phyloP scores from a whole-genome alignment of 495 filamentous ascomycete species.

The Friedmanniomyces simplex region DNA sequence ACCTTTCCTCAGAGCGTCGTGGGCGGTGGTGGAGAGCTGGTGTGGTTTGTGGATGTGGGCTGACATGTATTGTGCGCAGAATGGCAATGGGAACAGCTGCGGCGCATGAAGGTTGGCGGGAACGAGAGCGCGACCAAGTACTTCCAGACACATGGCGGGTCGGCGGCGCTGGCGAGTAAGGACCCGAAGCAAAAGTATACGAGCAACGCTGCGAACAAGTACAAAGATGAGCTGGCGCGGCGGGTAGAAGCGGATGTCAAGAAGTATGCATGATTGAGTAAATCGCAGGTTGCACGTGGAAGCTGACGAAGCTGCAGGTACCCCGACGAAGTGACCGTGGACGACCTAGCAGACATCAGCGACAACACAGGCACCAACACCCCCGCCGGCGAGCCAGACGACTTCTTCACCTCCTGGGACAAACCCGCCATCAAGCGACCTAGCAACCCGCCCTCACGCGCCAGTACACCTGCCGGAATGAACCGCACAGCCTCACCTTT shows the following conservation, averaged over 20 bases:
- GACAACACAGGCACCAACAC: conserved; percentile 55
- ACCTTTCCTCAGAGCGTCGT: conserved; percentile 9
- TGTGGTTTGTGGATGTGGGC: conserved; percentile 22
- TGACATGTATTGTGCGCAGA: conserved; percentile 42
- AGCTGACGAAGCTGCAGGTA: conserved; percentile 42
- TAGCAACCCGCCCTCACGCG: conserved; percentile 85
- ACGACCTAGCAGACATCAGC: conserved; percentile 53
- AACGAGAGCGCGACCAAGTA: conserved; percentile 98
- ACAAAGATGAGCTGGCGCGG: conserved; percentile 88
- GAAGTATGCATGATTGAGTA: conserved; percentile 47
- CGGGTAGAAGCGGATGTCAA: conserved; percentile 68
- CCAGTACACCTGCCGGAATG: conserved; percentile 71
- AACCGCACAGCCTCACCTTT: conserved; percentile 82
- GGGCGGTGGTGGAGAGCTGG: neutral
- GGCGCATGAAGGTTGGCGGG: conserved; percentile 96
- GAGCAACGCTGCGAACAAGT: conserved; percentile 81
- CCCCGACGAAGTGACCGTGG: conserved; percentile 77
- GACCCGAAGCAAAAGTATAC: conserved; percentile 93
- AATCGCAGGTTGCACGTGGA: neutral
- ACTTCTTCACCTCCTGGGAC: conserved; percentile 99
- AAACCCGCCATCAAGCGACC: conserved; percentile 95
- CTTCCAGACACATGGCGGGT: conserved; percentile 91
- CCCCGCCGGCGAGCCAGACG: conserved; percentile 67
- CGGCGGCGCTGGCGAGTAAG: conserved; percentile 87
- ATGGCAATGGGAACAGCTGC: conserved; percentile 99